Evolutionary conservation across 1,139 yeast genomes (phyloP), one percentile per base, ranked within the genome.

Genomic region (Geotrichum fermentans): DNA sequence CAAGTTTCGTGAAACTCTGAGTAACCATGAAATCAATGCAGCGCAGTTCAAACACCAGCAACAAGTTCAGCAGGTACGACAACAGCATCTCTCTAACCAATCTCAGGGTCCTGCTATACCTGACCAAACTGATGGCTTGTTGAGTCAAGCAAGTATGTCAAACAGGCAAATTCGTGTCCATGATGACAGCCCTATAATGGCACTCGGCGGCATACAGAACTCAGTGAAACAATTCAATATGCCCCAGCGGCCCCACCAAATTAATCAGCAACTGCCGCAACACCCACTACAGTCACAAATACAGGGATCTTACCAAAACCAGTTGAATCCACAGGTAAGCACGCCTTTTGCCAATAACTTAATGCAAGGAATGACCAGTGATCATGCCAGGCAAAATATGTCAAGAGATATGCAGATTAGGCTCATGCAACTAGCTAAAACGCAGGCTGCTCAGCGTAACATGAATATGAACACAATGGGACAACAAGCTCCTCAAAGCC

Each of bases 191-290:
- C n/a, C n/a, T n/a, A n/a, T n/a, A n/a, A n/a, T n/a, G n/a, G n/a
- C n/a, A n/a, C n/a, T n/a, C n/a, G n/a, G n/a, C n/a, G n/a, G n/a
- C 16, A 22, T 37, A 18, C 40, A 37, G 17, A 37, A 21, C 29
- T 13, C 40, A 22, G n/a, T 20, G 16, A 37, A 37, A 17, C 40
- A 37, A 14, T 37, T 37, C 26, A 37, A 37, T 13, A 20, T 37
- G 18, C 42, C 21, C 17, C 42, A 39, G 34, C 42, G 24, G 30
- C 40, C 21, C 21, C 40, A 37, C 13, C 30, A 22, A n/a, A 16
- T 4, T 6, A 29, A 37, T 11, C 40, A 39, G 22, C 33, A 32
- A 6, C 34, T n/a, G 3, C 34, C n/a, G n/a, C 34, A 32, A 32
- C 34, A 32, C 4, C 34, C 2, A 5, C 34, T 7, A 5, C 32